A percentile compares a stretch with the other conserved stretches of the same genome.
Conservation (phyloP, 2,329 filamentous ascomycete genomes). For the Metarhizium rileyi region DNA sequence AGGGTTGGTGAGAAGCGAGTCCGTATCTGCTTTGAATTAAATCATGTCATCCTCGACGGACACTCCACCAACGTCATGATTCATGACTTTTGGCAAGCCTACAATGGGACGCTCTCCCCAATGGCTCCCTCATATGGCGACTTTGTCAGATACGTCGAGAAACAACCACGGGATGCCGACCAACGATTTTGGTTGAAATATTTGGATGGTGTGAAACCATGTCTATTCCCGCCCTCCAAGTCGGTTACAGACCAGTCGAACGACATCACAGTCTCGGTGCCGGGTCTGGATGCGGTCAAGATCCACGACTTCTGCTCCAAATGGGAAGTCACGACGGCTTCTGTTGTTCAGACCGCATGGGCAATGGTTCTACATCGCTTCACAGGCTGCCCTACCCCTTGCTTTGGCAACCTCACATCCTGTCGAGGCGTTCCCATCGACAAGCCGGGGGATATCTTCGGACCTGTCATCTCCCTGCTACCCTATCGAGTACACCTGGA, state of each 20-base stretch:
- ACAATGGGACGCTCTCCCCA: neutral
- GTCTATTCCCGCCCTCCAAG: neutral
- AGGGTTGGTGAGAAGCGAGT: neutral
- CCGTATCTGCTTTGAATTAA: slow-evolving; percentile 1
- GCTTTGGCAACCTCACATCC: slow-evolving; percentile 1
- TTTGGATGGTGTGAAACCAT: neutral
- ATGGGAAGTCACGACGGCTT: slow-evolving; percentile 6
- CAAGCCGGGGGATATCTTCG: neutral
- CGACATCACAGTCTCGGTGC: neutral
- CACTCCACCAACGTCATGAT: slow-evolving; percentile 3
- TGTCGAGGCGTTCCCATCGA: neutral
- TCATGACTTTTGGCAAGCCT: slow-evolving; percentile 1
- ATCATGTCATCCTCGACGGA: slow-evolving; percentile 5
- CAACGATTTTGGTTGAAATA: neutral
- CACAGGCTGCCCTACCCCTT: neutral
- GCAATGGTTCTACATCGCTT: neutral
- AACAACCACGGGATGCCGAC: neutral
- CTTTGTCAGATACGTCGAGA: slow-evolving; percentile 3
- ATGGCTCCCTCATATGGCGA: neutral
- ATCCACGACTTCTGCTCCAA: slow-evolving; percentile 3
- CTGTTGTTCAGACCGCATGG: slow-evolving; percentile 4
- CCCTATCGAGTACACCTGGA: neutral
- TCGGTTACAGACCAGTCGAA: neutral
- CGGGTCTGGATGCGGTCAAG: neutral
- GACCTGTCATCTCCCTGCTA: neutral